Base-by-base conservation (phyloP, 2,329 filamentous ascomycete genomes). In the Cercospora brassicicola region DNA sequence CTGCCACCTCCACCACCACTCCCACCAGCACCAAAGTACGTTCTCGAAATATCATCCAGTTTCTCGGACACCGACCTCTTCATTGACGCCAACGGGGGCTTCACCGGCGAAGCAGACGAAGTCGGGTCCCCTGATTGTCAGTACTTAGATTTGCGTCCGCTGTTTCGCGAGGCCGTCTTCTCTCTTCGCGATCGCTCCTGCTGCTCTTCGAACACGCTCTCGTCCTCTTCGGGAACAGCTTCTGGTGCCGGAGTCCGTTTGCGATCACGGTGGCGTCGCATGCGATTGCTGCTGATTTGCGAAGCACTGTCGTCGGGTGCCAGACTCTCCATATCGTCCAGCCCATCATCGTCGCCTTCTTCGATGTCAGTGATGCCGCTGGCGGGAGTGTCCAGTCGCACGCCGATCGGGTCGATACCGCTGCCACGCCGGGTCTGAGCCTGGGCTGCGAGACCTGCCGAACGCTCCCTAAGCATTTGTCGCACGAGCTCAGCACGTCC, bases 401-500 rank as follows among this genome's bases (percentile, higher is more conserved):
- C 82, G 64, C 81, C 80, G 23, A 81, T 76, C 3, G 79, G 81
- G 13, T 78, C 78, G 74, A 69, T 66, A n/a, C 64, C 84, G 76
- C 31, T 84, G 85, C 86, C 78, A 84, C 89, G 71, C 78, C 85
- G 71, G 81, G 85, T 69, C 84, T 89, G 80, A 81, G 88, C 81
- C 84, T 89, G 78, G 87, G 85, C 79, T 80, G 89, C 83, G 83
- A 98, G 83, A 1, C 92, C 94, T 0, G 93, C 92, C 13, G 90
- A 89, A 48, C 94, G 91, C 77, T 95, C 91, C 5, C 94, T 90
- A 4, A 98, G 84, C 0, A 90, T 88, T 23, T 88, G 89, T 4
- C 94, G 89, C 15, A 97, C 91, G 18, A 85, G 80, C 81, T 97
- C 93, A 1, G 94, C 94, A 75, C 90, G 90, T 72, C 88, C 87